These are phyloP conservation scores for Hymenoscyphus scutula DNA, from an alignment of 2,329 filamentous ascomycete species.

Conservation along the genomic window DNA sequence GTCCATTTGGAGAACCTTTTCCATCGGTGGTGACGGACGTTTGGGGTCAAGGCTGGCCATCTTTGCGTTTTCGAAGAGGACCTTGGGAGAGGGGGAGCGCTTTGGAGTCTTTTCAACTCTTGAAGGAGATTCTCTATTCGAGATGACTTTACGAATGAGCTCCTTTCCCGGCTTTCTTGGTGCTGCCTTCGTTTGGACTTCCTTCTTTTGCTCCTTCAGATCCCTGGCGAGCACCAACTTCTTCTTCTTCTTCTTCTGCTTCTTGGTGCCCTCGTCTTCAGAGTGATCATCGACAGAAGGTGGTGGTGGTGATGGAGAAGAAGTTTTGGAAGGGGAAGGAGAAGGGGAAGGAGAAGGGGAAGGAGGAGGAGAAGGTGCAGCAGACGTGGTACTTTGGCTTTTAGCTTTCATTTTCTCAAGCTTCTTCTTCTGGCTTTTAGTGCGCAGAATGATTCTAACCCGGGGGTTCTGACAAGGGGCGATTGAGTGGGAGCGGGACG, in stretches of 20 bases:
- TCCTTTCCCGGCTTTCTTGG: conserved; percentile 13
- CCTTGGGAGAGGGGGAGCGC: not conserved
- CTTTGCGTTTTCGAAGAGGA: not conserved
- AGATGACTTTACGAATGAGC: conserved; percentile 5
- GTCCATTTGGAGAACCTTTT: not conserved
- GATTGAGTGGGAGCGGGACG: not conserved
- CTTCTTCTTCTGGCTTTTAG: conserved; percentile 5
- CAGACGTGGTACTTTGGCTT: not conserved
- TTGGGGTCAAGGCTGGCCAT: not conserved
- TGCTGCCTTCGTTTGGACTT: conserved; percentile 8
- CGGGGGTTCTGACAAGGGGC: conserved; percentile 1
- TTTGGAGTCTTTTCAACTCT: not conserved
- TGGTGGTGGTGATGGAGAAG: not conserved
- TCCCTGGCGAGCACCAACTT: conserved; percentile 10
- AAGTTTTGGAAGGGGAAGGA: not conserved
- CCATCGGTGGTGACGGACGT: not conserved
- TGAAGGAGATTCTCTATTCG: not conserved
- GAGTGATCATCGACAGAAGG: not conserved
- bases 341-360: too few species aligned
- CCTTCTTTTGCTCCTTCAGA: conserved; percentile 2
- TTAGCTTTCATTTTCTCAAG: not conserved
- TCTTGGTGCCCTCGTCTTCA: not conserved
- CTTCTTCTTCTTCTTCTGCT: conserved; percentile 6
- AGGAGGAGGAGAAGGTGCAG: not conserved
- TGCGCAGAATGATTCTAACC: conserved; percentile 11